Conservation (phyloP, 495 filamentous ascomycete species). For the Penicillium samsonianum region DNA sequence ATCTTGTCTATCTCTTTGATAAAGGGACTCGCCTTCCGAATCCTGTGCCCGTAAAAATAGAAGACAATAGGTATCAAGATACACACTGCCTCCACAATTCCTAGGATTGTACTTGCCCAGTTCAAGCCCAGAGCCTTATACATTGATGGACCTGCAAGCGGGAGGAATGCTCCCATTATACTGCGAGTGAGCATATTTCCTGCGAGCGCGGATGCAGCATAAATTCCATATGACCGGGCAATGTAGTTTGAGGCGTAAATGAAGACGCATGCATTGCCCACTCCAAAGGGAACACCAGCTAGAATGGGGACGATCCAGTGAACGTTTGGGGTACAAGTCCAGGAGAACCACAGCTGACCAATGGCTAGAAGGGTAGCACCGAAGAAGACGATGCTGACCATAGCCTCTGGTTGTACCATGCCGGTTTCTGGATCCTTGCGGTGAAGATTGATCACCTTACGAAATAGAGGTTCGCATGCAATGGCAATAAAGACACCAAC, state of each 20-base stretch:
- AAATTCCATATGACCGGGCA: constrained; percentile 72
- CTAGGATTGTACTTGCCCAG: constrained; percentile 64
- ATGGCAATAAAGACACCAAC: constrained; percentile 66
- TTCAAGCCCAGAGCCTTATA: constrained; percentile 65
- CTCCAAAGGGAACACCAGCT: constrained; percentile 72
- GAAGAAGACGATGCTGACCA: constrained; percentile 66
- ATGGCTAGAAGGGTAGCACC: constrained; percentile 64
- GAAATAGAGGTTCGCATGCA: constrained; percentile 62
- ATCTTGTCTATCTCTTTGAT: neutral
- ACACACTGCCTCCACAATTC: neutral
- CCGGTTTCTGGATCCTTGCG: constrained; percentile 61
- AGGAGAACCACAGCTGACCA: constrained; percentile 74
- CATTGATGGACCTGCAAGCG: constrained; percentile 72
- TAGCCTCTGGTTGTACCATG: constrained; percentile 66
- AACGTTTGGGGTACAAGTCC: constrained; percentile 71
- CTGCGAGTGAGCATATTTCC: constrained; percentile 68
- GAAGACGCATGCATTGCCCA: constrained; percentile 72
- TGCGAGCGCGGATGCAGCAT: constrained; percentile 71
- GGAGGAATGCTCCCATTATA: constrained; percentile 66
- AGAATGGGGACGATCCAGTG: constrained; percentile 75
- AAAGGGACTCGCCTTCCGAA: neutral
- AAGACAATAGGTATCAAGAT: constrained; percentile 4
- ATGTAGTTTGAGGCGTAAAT: constrained; percentile 79
- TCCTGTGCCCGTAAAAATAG: neutral
- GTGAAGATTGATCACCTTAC: constrained; percentile 33